Evolutionary conservation across 345 rosid species (phyloP).

Genomic region (Litchi chinensis): DNA sequence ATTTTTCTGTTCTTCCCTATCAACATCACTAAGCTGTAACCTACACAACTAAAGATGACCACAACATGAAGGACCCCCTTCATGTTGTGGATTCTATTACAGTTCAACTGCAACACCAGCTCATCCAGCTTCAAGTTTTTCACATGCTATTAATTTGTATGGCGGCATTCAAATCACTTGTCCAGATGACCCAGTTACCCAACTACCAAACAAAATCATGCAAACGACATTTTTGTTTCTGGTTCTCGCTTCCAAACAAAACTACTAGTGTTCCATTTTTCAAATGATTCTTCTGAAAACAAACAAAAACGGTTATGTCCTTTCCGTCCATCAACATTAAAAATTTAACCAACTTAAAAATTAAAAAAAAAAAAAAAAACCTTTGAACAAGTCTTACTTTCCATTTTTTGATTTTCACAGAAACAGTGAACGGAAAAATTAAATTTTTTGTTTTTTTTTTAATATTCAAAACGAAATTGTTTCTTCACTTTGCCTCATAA

Average conservation of each 20-base stretch:
- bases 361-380: no score
- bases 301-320: constrained; percentile 14
- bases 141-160: constrained; percentile 6
- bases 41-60: not conserved
- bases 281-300: not conserved
- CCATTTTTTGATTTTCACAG: not conserved
- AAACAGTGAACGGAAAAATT: not conserved
- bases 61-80: not conserved
- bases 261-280: not conserved
- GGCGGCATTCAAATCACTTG: not conserved
- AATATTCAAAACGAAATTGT: not conserved
- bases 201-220: constrained; percentile 7
- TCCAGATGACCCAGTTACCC: not conserved
- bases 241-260: not conserved
- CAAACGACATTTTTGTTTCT: not conserved
- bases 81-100: not conserved
- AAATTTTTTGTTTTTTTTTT: not conserved
- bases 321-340: not conserved
- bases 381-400: no score
- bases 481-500: not conserved
- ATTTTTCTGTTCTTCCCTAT: not conserved
- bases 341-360: not conserved
- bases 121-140: not conserved
- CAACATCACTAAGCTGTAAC: not conserved
- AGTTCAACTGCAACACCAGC: not conserved